Conservation (phyloP, 306 rosid species). For the Cicer chorassanicum region DNA sequence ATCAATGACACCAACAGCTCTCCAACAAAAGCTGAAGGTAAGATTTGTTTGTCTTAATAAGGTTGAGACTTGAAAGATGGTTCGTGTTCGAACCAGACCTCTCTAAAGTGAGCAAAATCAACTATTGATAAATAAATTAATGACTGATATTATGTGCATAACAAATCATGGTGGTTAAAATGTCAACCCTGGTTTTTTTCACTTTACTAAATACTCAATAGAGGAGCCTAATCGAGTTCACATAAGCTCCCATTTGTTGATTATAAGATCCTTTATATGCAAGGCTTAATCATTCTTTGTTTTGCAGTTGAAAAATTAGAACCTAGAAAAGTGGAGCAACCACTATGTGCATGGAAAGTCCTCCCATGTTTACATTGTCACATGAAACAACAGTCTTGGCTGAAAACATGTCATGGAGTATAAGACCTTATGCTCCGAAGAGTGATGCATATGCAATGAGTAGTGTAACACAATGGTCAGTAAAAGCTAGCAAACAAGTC, state of each 20-base stretch:
- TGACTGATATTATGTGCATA: no score
- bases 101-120: not conserved
- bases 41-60: constrained; percentile 8
- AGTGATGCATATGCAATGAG: constrained; percentile 38
- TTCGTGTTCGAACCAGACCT: no score
- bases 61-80: not conserved
- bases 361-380: constrained; percentile 56
- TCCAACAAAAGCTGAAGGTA: constrained; percentile 41
- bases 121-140: no score
- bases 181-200: no score
- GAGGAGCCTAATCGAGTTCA: not conserved
- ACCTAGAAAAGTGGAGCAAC: constrained; percentile 47
- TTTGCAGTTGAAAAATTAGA: constrained; percentile 43
- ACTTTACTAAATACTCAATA: no score
- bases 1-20: constrained; percentile 34
- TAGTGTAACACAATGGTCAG: constrained; percentile 58
- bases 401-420: constrained; percentile 56
- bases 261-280: not conserved
- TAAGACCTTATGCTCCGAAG: constrained; percentile 77
- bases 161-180: no score
- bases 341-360: constrained; percentile 60
- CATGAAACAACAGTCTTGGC: constrained; percentile 38
- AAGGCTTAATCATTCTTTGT: constrained; percentile 19
- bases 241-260: not conserved
- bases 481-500: constrained; percentile 40